Conservation (phyloP, 148 eudicot species). For the Pharnaceum exiguum region DNA sequence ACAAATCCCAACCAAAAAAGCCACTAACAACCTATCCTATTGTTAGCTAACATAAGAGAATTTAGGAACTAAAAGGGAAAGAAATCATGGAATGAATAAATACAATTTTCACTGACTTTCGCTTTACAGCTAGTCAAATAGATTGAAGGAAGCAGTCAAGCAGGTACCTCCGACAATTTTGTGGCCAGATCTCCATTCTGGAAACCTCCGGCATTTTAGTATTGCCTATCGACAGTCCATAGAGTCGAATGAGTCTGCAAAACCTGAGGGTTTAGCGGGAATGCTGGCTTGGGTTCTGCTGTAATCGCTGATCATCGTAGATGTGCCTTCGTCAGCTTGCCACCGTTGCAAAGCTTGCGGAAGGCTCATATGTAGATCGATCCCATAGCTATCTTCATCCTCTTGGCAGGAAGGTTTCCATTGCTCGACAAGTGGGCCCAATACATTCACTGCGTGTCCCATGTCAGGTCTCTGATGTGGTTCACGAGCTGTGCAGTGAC, state of each 20-base stretch:
- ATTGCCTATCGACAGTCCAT: slow-evolving; percentile 35
- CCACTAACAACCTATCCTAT: background rate
- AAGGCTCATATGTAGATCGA: slow-evolving; percentile 28
- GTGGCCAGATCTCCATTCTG: background rate
- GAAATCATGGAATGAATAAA: background rate
- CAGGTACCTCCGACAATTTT: background rate
- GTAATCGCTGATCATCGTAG: slow-evolving; percentile 36
- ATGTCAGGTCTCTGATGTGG: slow-evolving; percentile 37
- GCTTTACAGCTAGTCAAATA: slow-evolving; percentile 8
- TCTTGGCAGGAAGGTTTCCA: slow-evolving; percentile 33
- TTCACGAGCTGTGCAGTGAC: slow-evolving; percentile 36
- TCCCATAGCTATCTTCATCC: slow-evolving; percentile 25
- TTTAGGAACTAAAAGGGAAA: background rate
- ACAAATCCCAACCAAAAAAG: slow-evolving; percentile 15
- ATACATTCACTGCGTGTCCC: slow-evolving; percentile 33
- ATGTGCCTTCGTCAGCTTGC: slow-evolving; percentile 32
- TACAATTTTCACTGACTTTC: slow-evolving; percentile 11
- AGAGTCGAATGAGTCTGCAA: slow-evolving; percentile 47
- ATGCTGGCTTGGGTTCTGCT: slow-evolving; percentile 41
- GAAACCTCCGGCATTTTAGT: background rate
- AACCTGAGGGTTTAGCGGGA: slow-evolving; percentile 49
- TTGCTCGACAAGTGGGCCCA: slow-evolving; percentile 31
- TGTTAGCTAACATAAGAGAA: slow-evolving; percentile 6
- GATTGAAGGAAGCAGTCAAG: background rate
- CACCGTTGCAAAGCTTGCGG: slow-evolving; percentile 28